Percentiles rank a stretch among this genome's conserved stretches.
These are phyloP conservation scores for Aschersonia sp. DNA, from an alignment of 2,329 filamentous ascomycete genomes.

Conservation along the genomic window DNA sequence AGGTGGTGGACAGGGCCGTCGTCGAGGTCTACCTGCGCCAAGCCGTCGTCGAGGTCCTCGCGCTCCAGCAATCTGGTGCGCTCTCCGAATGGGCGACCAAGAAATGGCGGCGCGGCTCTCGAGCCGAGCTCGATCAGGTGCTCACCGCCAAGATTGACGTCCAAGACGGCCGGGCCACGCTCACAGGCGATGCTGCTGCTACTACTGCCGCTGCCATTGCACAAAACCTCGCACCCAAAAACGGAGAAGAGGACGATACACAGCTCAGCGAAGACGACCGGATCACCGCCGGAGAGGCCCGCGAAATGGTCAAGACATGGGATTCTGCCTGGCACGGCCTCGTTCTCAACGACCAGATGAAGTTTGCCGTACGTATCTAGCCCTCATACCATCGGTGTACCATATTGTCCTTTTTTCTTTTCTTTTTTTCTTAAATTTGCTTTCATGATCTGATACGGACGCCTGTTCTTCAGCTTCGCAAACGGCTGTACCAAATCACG, in stretches of 20 bases:
- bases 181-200: slow-evolving; percentile 21
- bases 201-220: slow-evolving; percentile 11
- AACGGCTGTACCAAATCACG: slow-evolving; percentile 70
- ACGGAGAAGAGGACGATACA: slow-evolving; percentile 7
- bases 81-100: slow-evolving; percentile 16
- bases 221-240: slow-evolving; percentile 16
- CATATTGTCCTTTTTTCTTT: background rate
- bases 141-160: slow-evolving; percentile 23
- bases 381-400: too few species aligned
- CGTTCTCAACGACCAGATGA: slow-evolving; percentile 43
- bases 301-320: slow-evolving; percentile 28
- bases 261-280: slow-evolving; percentile 7
- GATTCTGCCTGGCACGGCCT: slow-evolving; percentile 43
- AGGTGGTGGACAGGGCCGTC: slow-evolving; percentile 26
- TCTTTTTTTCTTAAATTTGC: background rate
- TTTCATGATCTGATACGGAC: background rate
- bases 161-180: slow-evolving; percentile 22
- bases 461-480: slow-evolving; percentile 47
- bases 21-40: slow-evolving; percentile 34
- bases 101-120: slow-evolving; percentile 18
- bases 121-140: slow-evolving; percentile 18
- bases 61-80: slow-evolving; percentile 20
- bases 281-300: slow-evolving; percentile 23
- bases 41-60: slow-evolving; percentile 37
- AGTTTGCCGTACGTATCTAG: slow-evolving; percentile 53